Conservation (phyloP, 768 basidiomycete genomes). For the Leccinellum rugosiceps region DNA sequence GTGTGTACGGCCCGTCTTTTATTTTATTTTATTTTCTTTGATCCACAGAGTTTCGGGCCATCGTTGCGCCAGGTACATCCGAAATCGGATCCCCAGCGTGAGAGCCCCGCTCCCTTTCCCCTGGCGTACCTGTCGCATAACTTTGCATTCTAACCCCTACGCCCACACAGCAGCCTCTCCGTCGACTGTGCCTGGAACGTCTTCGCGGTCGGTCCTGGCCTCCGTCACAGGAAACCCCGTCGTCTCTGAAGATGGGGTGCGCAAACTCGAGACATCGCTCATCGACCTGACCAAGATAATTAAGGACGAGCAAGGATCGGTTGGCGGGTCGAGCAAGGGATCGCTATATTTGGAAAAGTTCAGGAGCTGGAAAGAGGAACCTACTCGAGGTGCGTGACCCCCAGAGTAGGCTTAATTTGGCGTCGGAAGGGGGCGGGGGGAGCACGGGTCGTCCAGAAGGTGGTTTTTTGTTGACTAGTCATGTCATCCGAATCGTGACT, state of each 20-base stretch:
- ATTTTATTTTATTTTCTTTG: not conserved
- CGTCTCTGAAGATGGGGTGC: constrained; percentile 41
- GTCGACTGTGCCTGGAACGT: constrained; percentile 21
- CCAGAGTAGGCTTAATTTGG: not conserved
- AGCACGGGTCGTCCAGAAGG: constrained; percentile 2
- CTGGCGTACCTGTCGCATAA: not conserved
- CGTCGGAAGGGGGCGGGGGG: not conserved
- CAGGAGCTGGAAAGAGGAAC: constrained; percentile 40
- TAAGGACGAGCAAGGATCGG: constrained; percentile 39
- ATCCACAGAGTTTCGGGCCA: not conserved
- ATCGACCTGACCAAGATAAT: constrained; percentile 42
- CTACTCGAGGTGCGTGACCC: constrained; percentile 28
- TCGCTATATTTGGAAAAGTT: constrained; percentile 39
- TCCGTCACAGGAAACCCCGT: constrained; percentile 45
- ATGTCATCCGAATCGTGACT: not conserved
- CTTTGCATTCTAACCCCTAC: not conserved
- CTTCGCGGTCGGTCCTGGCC: constrained; percentile 15
- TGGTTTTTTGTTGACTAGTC: constrained; percentile 29
- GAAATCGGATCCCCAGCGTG: constrained; percentile 42
- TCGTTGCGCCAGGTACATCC: constrained; percentile 39
- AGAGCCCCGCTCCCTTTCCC: not conserved
- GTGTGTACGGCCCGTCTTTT: constrained; percentile 21
- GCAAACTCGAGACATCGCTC: constrained; percentile 43
- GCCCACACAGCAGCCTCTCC: constrained; percentile 19
- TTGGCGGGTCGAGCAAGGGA: constrained; percentile 33